These are phyloP conservation scores for Omphalea diandra DNA, from an alignment of 441 rosid species.

Conservation along the genomic window DNA sequence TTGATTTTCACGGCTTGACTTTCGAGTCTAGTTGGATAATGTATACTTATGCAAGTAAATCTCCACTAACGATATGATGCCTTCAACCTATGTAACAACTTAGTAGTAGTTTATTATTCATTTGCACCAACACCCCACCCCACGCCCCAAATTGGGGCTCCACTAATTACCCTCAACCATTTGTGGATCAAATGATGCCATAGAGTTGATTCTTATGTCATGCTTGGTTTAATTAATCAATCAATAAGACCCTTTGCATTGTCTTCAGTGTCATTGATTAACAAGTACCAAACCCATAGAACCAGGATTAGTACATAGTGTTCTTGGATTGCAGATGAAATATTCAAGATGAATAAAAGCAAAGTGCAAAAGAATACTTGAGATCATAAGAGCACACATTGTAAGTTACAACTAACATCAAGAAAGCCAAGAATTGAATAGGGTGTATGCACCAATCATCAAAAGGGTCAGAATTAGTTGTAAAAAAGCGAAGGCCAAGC, in stretches of 20 bases:
- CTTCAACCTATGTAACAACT: slow-evolving; percentile 11
- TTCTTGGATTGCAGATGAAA: slow-evolving; percentile 6
- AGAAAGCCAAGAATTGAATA: slow-evolving; percentile 12
- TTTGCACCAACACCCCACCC: not conserved
- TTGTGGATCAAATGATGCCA: not conserved
- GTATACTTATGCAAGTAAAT: slow-evolving; percentile 2
- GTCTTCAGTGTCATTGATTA: slow-evolving; percentile 1
- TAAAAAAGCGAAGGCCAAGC: not conserved
- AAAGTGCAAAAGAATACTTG: not conserved
- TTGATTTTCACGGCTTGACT: slow-evolving; percentile 1
- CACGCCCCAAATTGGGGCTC: not conserved
- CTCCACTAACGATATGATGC: not conserved
- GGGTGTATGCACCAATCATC: no score
- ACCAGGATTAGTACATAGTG: not conserved
- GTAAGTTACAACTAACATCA: slow-evolving; percentile 12
- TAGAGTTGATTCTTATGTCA: no score
- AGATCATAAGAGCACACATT: not conserved
- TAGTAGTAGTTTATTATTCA: no score
- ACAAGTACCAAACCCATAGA: not conserved
- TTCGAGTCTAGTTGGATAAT: not conserved
- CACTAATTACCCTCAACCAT: slow-evolving; percentile 1
- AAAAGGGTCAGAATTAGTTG: slow-evolving; percentile 4
- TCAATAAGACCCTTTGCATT: not conserved
- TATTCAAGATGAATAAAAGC: slow-evolving; percentile 1
- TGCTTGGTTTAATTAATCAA: no score